A percentile compares a stretch with the other conserved stretches of the same genome.
phyloP scores from a whole-genome alignment of 768 basidiomycete genomes.

The Russula olivacea region DNA sequence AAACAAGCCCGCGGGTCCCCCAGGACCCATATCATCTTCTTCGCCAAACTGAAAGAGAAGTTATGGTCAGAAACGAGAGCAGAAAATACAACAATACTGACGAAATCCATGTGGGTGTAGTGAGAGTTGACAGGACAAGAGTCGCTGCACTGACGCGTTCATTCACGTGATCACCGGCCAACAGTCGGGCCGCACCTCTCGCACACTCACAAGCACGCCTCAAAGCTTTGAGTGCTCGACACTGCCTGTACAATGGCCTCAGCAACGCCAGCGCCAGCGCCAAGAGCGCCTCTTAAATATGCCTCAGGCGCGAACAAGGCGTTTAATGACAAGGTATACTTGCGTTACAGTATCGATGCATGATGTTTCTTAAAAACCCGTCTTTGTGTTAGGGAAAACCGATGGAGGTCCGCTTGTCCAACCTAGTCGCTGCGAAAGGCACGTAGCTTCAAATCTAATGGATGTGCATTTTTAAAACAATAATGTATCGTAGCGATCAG shows the following conservation, averaged over 20 bases:
- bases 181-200: not conserved
- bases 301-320: slow-evolving; percentile 34
- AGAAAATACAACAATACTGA: not conserved
- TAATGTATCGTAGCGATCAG: slow-evolving; percentile 65
- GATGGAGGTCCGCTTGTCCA: slow-evolving; percentile 95
- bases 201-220: not conserved
- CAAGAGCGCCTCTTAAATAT: slow-evolving; percentile 21
- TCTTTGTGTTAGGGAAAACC: slow-evolving; percentile 71
- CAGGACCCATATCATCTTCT: slow-evolving; percentile 28
- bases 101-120: slow-evolving; percentile 18
- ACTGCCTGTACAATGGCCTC: slow-evolving; percentile 28
- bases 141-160: slow-evolving; percentile 13
- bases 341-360: not conserved
- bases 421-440: slow-evolving; percentile 98
- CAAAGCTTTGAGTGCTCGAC: not conserved
- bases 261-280: slow-evolving; percentile 26
- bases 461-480: slow-evolving; percentile 14
- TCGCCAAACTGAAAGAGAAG: slow-evolving; percentile 18
- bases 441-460: slow-evolving; percentile 24
- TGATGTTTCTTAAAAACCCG: slow-evolving; percentile 29
- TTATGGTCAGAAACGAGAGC: not conserved
- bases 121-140: not conserved
- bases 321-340: slow-evolving; percentile 77
- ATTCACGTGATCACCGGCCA: slow-evolving; percentile 8
- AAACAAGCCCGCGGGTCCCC: slow-evolving; percentile 56